phyloP scores from a whole-genome alignment of 1,284 basidiomycete genomes.

The Kwoniella shivajii region DNA sequence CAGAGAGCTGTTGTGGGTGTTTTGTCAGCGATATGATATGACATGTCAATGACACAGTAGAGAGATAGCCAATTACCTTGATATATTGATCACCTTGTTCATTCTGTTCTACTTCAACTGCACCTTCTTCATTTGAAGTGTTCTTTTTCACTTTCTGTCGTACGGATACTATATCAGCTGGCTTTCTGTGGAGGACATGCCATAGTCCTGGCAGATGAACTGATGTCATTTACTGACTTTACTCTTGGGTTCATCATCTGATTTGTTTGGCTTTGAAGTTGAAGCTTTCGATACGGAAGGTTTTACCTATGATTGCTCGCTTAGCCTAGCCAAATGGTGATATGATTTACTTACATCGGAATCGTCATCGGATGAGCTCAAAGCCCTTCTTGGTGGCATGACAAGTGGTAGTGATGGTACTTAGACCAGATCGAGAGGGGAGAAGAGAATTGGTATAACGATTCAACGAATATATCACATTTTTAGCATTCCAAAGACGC shows the following conservation, averaged over 20 bases:
- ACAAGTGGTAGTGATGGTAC: not conserved
- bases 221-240: not conserved
- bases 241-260: not conserved
- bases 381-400: not conserved
- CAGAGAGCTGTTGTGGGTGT: slow-evolving; percentile 11
- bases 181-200: no score
- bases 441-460: not conserved
- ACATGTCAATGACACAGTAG: not conserved
- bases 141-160: no score
- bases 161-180: no score
- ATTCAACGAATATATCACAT: no score
- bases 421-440: not conserved
- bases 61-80: slow-evolving; percentile 12
- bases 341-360: not conserved
- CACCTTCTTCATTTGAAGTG: not conserved
- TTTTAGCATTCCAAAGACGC: no score
- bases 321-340: no score
- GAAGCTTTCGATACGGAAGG: no score
- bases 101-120: slow-evolving; percentile 13
- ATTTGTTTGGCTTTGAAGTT: not conserved
- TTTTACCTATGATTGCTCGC: not conserved
- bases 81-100: slow-evolving; percentile 19
- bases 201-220: no score
- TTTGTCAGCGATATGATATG: not conserved
- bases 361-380: not conserved